Evolutionary conservation across 768 basidiomycete genomes (phyloP).

Genomic region (Sporobolomyces pararoseus): DNA sequence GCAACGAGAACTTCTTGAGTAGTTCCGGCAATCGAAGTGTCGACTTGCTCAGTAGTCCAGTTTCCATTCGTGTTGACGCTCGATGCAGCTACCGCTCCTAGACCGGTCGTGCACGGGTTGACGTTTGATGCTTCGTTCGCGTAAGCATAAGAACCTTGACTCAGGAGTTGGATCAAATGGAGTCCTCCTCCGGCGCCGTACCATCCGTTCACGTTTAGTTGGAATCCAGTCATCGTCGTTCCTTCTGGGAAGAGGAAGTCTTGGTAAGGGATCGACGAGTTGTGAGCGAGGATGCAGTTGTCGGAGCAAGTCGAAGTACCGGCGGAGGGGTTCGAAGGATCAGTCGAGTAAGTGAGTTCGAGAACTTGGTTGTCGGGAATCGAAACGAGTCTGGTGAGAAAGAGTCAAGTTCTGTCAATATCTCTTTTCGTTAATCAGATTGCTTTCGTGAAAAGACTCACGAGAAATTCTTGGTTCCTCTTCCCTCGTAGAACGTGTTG

Average conservation of each 20-base stretch:
- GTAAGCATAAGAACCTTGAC: conserved; percentile 60
- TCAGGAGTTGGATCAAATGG: conserved; percentile 85
- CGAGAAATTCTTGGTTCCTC: conserved; percentile 86
- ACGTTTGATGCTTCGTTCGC: conserved; percentile 36
- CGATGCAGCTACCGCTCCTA: conserved; percentile 21
- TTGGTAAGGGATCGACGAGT: conserved; percentile 75
- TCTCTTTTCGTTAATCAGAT: no score
- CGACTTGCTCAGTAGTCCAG: conserved; percentile 61
- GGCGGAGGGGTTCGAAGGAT: conserved; percentile 60
- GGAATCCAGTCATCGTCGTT: conserved; percentile 76
- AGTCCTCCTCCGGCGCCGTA: conserved; percentile 72
- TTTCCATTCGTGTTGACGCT: conserved; percentile 51
- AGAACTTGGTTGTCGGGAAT: conserved; percentile 84
- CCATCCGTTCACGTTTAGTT: conserved; percentile 74
- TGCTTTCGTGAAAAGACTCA: not conserved
- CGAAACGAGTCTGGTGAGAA: conserved; percentile 51
- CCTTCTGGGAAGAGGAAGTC: conserved; percentile 76
- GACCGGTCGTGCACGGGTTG: conserved; percentile 39
- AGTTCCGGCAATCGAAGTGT: conserved; percentile 59
- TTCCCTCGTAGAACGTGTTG: conserved; percentile 76
- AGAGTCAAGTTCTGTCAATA: not conserved
- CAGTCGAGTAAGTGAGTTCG: conserved; percentile 62
- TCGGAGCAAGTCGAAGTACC: conserved; percentile 71
- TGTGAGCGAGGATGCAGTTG: conserved; percentile 73
- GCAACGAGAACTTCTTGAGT: conserved; percentile 69